Conservation (phyloP, 495 filamentous ascomycete species). For the Penicillium bovifimosum region DNA sequence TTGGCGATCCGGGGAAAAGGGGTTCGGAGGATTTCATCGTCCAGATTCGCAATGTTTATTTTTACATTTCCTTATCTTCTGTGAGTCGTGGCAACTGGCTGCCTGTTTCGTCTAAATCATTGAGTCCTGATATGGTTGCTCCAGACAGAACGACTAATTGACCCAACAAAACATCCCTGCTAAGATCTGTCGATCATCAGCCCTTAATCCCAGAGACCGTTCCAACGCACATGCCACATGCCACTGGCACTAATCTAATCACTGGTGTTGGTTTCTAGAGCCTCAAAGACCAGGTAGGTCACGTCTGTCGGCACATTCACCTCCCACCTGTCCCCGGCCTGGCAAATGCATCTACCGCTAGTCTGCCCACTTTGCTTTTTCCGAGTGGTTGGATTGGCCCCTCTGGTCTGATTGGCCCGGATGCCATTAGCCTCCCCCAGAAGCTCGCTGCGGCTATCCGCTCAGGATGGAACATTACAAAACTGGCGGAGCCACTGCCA, state of each 20-base stretch:
- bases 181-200: neutral
- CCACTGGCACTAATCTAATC: neutral
- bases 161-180: neutral
- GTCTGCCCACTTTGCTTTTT: conserved; percentile 9
- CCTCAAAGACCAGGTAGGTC: conserved; percentile 11
- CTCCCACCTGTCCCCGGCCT: neutral
- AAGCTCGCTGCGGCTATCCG: conserved; percentile 24
- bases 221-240: neutral
- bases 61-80: neutral
- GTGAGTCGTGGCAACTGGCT: neutral
- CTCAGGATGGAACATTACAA: conserved; percentile 24
- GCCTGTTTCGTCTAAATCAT: neutral
- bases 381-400: conserved; percentile 8
- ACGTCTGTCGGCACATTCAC: conserved; percentile 5
- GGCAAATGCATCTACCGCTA: neutral
- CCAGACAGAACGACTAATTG: neutral
- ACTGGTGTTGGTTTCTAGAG: neutral
- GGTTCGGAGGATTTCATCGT: neutral
- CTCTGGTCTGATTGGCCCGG: conserved; percentile 12
- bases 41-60: neutral
- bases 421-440: conserved; percentile 9
- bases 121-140: neutral
- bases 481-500: conserved; percentile 12
- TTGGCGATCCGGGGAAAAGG: conserved; percentile 9
- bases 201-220: neutral